Percentiles rank a stretch among this genome's conserved stretches.
Evolutionary conservation across 164 flowering plant species (phyloP).

Genomic region (Kalanchoe fedtschenkoi): DNA sequence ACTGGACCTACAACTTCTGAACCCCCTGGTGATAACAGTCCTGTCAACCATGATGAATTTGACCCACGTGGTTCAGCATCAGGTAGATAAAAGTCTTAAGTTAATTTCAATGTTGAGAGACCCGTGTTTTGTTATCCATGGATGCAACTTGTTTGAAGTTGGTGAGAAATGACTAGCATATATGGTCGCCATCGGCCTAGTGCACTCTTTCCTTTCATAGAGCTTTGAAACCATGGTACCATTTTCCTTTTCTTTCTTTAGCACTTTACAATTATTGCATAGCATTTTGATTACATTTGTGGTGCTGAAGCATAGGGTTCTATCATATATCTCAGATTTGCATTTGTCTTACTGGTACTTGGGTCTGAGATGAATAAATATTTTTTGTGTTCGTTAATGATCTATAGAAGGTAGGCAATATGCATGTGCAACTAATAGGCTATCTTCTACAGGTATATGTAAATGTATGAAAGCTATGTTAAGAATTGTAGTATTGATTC

Average conservation of each 20-base stretch:
- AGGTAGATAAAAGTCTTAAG: constrained; percentile 27
- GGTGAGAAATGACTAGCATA: too few relatives aligned
- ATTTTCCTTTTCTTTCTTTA: background rate
- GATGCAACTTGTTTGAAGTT: background rate
- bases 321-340: too few relatives aligned
- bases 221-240: background rate
- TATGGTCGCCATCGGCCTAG: background rate
- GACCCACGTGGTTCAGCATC: constrained; percentile 72
- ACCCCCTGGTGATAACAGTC: constrained; percentile 31
- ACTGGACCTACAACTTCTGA: background rate
- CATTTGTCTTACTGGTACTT: background rate
- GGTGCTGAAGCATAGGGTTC: too few relatives aligned
- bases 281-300: background rate
- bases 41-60: constrained; percentile 70
- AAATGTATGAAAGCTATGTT: background rate
- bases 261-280: background rate
- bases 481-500: background rate
- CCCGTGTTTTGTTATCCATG: background rate
- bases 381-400: background rate
- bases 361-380: too few relatives aligned
- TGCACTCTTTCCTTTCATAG: background rate
- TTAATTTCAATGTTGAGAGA: background rate
- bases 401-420: background rate
- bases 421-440: background rate
- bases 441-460: background rate